Conservation (phyloP, 257 asterid species). For the Lithospermum erythrorhizon region DNA sequence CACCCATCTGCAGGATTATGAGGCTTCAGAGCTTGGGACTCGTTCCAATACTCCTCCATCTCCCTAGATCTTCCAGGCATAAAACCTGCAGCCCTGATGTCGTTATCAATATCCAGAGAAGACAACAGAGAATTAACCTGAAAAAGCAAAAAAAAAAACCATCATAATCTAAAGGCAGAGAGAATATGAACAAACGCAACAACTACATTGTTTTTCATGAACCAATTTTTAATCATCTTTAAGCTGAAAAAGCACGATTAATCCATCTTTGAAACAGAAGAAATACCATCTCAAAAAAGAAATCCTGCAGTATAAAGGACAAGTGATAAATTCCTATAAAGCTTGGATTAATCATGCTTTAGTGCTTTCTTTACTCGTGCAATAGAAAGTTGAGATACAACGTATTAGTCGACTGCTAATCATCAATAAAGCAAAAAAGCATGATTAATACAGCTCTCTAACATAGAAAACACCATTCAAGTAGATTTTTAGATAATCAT, state of each 20-base stretch:
- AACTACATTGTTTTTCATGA: neutral
- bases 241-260: neutral
- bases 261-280: neutral
- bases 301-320: no score
- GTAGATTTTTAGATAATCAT: neutral
- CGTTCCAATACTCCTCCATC: slow-evolving; percentile 91
- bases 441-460: no score
- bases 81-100: slow-evolving; percentile 61
- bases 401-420: no score
- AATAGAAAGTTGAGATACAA: no score
- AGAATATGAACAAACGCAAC: neutral
- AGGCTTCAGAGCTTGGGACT: slow-evolving; percentile 69
- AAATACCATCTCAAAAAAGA: neutral
- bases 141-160: slow-evolving; percentile 11
- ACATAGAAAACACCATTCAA: no score
- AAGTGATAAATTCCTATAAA: neutral
- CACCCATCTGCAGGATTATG: slow-evolving; percentile 72
- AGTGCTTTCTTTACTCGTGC: neutral
- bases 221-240: neutral
- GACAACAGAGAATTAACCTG: slow-evolving; percentile 91
- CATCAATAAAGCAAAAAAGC: no score
- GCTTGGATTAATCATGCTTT: no score
- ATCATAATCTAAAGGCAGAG: neutral
- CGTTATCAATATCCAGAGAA: slow-evolving; percentile 78
- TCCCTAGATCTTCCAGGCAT: slow-evolving; percentile 65